Conservation (phyloP, 768 basidiomycete genomes). For the Mycena indigotica region DNA sequence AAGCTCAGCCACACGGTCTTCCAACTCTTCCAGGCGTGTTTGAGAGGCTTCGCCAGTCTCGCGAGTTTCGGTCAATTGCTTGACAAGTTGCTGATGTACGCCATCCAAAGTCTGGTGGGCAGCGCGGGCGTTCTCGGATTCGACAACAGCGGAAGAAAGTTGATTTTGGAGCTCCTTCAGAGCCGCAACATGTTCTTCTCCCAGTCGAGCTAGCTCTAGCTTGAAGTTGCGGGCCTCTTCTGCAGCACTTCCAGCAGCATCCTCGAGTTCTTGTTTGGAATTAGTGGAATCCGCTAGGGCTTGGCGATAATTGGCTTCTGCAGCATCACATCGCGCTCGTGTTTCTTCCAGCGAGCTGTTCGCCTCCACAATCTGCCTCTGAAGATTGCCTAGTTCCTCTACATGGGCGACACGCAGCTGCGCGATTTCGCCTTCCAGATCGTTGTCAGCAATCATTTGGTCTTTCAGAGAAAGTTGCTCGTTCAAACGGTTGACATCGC, state of each 20-base stretch:
- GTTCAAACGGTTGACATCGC: conserved; percentile 30
- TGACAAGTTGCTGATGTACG: conserved; percentile 26
- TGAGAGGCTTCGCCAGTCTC: conserved; percentile 5
- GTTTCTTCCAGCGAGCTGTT: conserved; percentile 38
- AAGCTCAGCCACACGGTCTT: conserved; percentile 38
- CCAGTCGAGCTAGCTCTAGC: conserved; percentile 14
- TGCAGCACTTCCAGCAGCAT: conserved; percentile 24
- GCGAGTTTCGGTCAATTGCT: conserved; percentile 12
- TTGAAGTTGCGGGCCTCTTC: conserved; percentile 17
- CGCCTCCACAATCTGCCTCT: conserved; percentile 38
- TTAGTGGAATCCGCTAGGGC: conserved; percentile 34
- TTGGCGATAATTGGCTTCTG: conserved; percentile 36
- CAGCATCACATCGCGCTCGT: conserved; percentile 34
- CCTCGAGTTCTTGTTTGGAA: conserved; percentile 35
- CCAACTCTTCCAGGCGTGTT: conserved; percentile 21
- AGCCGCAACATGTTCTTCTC: conserved; percentile 21
- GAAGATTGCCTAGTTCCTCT: conserved; percentile 39
- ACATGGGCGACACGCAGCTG: conserved; percentile 39
- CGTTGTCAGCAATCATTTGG: conserved; percentile 23
- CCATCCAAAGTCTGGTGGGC: conserved; percentile 25
- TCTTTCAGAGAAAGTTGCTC: conserved; percentile 30
- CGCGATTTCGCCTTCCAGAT: conserved; percentile 30
- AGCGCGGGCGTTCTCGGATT: conserved; percentile 22
- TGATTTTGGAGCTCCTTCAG: conserved; percentile 26
- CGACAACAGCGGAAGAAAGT: conserved; percentile 27